phyloP scores from a whole-genome alignment of 768 basidiomycete species.

The Suillus placidus region DNA sequence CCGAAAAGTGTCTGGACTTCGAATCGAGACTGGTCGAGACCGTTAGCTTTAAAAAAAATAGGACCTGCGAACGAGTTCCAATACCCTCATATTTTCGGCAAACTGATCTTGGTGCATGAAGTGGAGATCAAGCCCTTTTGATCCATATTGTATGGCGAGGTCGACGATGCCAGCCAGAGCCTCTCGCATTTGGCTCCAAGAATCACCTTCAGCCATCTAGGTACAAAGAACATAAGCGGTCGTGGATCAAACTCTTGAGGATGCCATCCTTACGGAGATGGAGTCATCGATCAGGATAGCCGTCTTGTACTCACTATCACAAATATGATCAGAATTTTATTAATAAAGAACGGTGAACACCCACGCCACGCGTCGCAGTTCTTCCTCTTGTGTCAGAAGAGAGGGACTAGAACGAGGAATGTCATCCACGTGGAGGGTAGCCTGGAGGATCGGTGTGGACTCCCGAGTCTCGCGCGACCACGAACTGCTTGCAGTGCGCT shows the following conservation, averaged over 20 bases:
- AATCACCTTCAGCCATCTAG: slow-evolving; percentile 42
- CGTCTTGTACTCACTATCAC: slow-evolving; percentile 41
- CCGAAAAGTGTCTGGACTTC: slow-evolving; percentile 31
- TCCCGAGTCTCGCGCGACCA: slow-evolving; percentile 19
- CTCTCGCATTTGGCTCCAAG: slow-evolving; percentile 43
- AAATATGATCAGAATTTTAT: slow-evolving; percentile 7
- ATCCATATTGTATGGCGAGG: slow-evolving; percentile 38
- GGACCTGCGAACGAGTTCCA: neutral
- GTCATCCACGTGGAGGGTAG: slow-evolving; percentile 29
- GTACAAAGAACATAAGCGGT: neutral
- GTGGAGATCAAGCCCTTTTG: slow-evolving; percentile 44
- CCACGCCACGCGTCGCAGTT: slow-evolving; percentile 29
- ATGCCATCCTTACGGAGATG: slow-evolving; percentile 32
- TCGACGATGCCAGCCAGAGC: slow-evolving; percentile 46
- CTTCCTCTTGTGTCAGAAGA: slow-evolving; percentile 18
- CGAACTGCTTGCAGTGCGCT: neutral
- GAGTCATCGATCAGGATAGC: slow-evolving; percentile 47
- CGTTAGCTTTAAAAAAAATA: neutral
- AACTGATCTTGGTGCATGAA: slow-evolving; percentile 42
- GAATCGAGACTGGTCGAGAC: slow-evolving; percentile 20
- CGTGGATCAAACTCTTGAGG: neutral
- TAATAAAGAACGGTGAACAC: slow-evolving; percentile 14
- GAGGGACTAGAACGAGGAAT: slow-evolving; percentile 31
- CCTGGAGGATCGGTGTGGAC: slow-evolving; percentile 18
- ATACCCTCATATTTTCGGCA: slow-evolving; percentile 31